Percentiles rank a stretch among this genome's conserved stretches.
Evolutionary conservation across 2,329 filamentous ascomycete species (phyloP).

Genomic region (Xylariaceae sp.): DNA sequence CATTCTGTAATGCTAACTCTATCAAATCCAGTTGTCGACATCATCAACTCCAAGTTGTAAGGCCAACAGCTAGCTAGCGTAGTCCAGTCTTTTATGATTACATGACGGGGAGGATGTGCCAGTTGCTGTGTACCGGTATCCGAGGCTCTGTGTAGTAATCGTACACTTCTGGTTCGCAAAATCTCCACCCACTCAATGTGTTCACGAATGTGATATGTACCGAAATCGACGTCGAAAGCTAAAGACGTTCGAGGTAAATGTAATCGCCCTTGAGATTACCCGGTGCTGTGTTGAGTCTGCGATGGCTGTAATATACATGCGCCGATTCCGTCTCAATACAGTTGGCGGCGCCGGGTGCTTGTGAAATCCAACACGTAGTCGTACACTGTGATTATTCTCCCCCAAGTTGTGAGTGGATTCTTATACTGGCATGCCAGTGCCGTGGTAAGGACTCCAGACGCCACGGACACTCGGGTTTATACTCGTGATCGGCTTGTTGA

Average conservation of each 20-base stretch:
- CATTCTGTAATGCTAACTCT: conserved; percentile 4
- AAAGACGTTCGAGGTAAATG: no score
- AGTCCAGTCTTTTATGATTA: no score
- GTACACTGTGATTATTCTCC: conserved; percentile 12
- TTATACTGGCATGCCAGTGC: conserved; percentile 50
- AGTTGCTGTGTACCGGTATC: conserved; percentile 6
- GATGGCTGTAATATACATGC: conserved; percentile 12
- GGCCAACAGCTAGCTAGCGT: no score
- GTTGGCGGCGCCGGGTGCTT: conserved; percentile 1
- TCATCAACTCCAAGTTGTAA: conserved; percentile 54
- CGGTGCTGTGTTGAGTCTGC: conserved; percentile 5
- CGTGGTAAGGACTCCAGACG: conserved; percentile 66
- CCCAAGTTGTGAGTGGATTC: background rate
- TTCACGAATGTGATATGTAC: no score
- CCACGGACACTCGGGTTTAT: conserved; percentile 63
- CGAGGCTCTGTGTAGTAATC: conserved; percentile 1
- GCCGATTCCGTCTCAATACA: conserved; percentile 11
- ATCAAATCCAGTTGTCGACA: conserved; percentile 48
- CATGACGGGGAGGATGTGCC: conserved; percentile 1
- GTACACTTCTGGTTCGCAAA: no score
- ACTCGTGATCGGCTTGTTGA: conserved; percentile 59
- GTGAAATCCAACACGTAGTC: conserved; percentile 8
- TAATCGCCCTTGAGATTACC: background rate
- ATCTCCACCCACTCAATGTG: no score
- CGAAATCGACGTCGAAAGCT: no score